phyloP scores from a whole-genome alignment of 2,329 filamentous ascomycete species.

The Sporothrix humicola region DNA sequence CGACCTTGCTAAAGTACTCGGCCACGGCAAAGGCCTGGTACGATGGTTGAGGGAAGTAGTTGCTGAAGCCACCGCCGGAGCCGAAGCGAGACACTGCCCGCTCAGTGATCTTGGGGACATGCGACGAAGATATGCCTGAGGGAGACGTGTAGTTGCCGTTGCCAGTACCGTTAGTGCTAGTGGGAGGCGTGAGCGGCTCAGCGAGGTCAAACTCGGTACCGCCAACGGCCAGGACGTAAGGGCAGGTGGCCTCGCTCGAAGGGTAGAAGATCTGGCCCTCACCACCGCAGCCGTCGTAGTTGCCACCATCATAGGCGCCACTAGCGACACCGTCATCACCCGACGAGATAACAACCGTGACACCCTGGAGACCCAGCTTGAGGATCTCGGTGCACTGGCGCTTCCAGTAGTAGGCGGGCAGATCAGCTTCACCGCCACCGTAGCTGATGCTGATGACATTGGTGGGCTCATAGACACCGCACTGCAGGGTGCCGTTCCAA shows the following conservation, averaged over 20 bases:
- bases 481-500: slow-evolving; percentile 53
- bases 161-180: slow-evolving; percentile 22
- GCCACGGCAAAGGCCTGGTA: slow-evolving; percentile 52
- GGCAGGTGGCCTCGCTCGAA: slow-evolving; percentile 47
- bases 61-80: slow-evolving; percentile 54
- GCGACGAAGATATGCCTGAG: not conserved
- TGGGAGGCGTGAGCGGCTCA: not conserved
- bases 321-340: slow-evolving; percentile 56
- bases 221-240: slow-evolving; percentile 58
- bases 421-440: slow-evolving; percentile 58
- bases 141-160: slow-evolving; percentile 29
- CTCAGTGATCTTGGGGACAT: slow-evolving; percentile 35
- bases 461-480: slow-evolving; percentile 53
- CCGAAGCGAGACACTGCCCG: slow-evolving; percentile 40
- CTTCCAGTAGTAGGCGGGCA: slow-evolving; percentile 60
- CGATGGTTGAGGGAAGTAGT: slow-evolving; percentile 51
- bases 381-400: slow-evolving; percentile 58
- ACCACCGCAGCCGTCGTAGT: slow-evolving; percentile 39
- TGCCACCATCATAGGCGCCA: slow-evolving; percentile 41
- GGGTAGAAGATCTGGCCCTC: slow-evolving; percentile 40
- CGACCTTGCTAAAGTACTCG: slow-evolving; percentile 47
- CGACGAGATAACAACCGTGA: slow-evolving; percentile 55
- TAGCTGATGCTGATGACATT: slow-evolving; percentile 64
- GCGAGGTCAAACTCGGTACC: slow-evolving; percentile 52
- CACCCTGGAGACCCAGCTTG: slow-evolving; percentile 58